phyloP scores from a whole-genome alignment of 2,329 filamentous ascomycete species.

The Paraphoma sp. region DNA sequence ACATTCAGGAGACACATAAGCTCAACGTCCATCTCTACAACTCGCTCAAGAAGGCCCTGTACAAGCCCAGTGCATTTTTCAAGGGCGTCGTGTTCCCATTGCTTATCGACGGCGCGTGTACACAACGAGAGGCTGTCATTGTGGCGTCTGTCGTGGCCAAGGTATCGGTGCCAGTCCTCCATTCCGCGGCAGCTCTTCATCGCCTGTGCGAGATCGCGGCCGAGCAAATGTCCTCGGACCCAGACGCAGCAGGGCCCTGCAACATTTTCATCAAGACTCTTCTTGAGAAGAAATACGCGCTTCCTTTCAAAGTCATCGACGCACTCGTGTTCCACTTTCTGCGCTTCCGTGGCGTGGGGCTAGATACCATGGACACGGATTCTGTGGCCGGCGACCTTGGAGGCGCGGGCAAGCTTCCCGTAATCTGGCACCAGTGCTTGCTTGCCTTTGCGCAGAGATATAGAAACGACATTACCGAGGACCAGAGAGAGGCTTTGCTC shows the following conservation, averaged over 20 bases:
- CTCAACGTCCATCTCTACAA: slow-evolving; percentile 96
- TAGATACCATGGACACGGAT: slow-evolving; percentile 60
- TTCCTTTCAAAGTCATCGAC: slow-evolving; percentile 94
- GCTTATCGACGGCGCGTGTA: slow-evolving; percentile 84
- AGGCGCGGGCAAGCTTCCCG: slow-evolving; percentile 74
- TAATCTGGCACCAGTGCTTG: slow-evolving; percentile 95
- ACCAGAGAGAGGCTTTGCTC: slow-evolving; percentile 87
- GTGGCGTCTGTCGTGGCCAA: slow-evolving; percentile 84
- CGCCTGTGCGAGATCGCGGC: slow-evolving; percentile 93
- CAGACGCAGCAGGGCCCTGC: slow-evolving; percentile 86
- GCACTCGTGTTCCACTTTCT: slow-evolving; percentile 96
- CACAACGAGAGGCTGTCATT: slow-evolving; percentile 89
- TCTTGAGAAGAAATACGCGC: slow-evolving; percentile 94
- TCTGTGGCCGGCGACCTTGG: slow-evolving; percentile 44
- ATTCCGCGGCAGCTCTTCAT: slow-evolving; percentile 90
- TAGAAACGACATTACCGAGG: slow-evolving; percentile 93
- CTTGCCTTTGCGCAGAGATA: slow-evolving; percentile 93
- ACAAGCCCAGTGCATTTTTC: slow-evolving; percentile 96
- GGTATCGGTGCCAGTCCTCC: slow-evolving; percentile 86
- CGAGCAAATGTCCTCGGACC: slow-evolving; percentile 81
- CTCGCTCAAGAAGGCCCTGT: slow-evolving; percentile 86
- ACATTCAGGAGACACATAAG: slow-evolving; percentile 93
- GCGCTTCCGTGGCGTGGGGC: slow-evolving; percentile 76
- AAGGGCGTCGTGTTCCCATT: slow-evolving; percentile 95
- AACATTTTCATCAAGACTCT: slow-evolving; percentile 95